Base-by-base conservation (phyloP, 2,329 filamentous ascomycete genomes). In the Diaporthe velutina region DNA sequence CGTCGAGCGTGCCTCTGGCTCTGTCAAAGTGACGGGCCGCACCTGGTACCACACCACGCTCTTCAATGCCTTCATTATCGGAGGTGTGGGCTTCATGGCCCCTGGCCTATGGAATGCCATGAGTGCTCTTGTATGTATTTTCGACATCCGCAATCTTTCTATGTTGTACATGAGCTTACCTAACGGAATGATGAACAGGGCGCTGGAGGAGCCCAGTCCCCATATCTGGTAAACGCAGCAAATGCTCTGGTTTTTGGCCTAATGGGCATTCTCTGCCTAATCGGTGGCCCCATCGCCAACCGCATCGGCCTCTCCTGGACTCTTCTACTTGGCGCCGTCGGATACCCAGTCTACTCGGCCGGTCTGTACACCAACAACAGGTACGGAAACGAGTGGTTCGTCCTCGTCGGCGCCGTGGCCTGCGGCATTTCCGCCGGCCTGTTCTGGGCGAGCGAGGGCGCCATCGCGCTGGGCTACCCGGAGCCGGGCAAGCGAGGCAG, bases 371-470 rank as follows among this genome's bases (percentile, higher is more conserved):
- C 86, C 70, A 92, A 93, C 82, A 93, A 93, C 79, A 86, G 90
- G 1, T 93, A 86, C 77, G 89, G 89, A 2, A 89, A 84, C 2
- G 87, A 89, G 73, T 93, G 92, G 91, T 87, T 93, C 50, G 87
- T 92, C 19, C 84, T 93, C 9, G 83, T 93, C 42, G 92, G 91
- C 3, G 90, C 89, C 13, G 90, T 89, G 0, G 83, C 90, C 1
- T 93, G 90, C 79, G 92, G 92, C 25, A 84, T 93, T 28, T 90
- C 88, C 0, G 92, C 92, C 0, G 91, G 91, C 0, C 85, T 93
- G 3, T 93, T 93, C 82, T 94, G 92, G 92, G 89, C 90, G 82
- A 90, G 90, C 0, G 92, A 93, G 83, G 91, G 89, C 1, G 91
- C 92, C 0, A 92, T 93, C 73, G 90, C 90, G 0, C 86, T 93